Base-by-base conservation (phyloP, 2,329 filamentous ascomycete species). In the Sordariomycetes sp. region DNA sequence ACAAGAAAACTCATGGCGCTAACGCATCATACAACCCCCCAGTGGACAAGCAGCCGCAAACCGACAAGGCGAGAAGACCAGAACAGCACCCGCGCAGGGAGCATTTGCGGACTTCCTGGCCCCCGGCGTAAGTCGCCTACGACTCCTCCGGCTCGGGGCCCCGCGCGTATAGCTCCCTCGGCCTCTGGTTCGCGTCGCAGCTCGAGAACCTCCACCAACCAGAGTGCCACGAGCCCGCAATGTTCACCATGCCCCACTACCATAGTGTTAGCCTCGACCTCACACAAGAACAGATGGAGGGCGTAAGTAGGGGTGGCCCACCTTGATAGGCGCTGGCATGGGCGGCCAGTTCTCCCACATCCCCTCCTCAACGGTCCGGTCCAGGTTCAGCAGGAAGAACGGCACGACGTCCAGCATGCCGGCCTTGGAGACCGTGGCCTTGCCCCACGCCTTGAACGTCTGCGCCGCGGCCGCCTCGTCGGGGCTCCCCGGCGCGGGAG, bases 201-300 rank as follows among this genome's bases (percentile, higher is more conserved):
- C 81, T 85, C 35, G 80, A 74, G 71, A 85, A 87, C 69, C 76
- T 82, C 82, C 83, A 86, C 75, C 77, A 79, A 2, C 74, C 71
- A 39, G 74, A 74, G 62, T 84, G 74, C 67, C 74, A 78, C 39
- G 77, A 73, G 1, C 80, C 81, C 1, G 72, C 80, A 51, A 85
- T 66, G 62, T 84, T 84, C 39, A 79, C 72, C 60, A 86, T 63
- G 0, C 76, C 76, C 81, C 81, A 86, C 54, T 57, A 34, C 8
- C 48, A 28, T 6, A 28, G 28, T 13, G n/a, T 52, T 42, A 39
- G 34, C n/a, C 12, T 28, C 48, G 13, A 50, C 25, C 17, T 34
- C 34, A 22, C 15, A 22, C 12, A 54, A n/a, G n/a, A 54, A 39
- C 20, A 15, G 6, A n/a, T 25, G 12, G 52, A 54, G 34, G 20